Base-by-base conservation (phyloP, 805 yeast genomes). In the Yamadazyma akitaensis region DNA sequence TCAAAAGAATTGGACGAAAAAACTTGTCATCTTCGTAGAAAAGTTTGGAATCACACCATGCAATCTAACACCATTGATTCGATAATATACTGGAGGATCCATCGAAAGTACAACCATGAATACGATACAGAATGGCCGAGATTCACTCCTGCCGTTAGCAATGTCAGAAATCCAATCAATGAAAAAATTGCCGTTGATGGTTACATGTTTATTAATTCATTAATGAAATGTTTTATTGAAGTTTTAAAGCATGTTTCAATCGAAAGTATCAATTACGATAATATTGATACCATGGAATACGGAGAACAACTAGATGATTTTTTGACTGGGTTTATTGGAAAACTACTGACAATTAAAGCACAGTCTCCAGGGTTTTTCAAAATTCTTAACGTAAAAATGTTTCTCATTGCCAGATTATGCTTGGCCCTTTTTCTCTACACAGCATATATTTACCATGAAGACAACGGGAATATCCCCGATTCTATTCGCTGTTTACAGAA, bases 1-100 rank as follows among this genome's bases (percentile, higher is more conserved):
- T 46, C 53, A 11, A 44, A 54, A 4, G 41, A 53, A 3, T 37
- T 50, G 3, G 62, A 60, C 19, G 58, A 48, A 40, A 65, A 57
- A 42, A 43, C 55, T 7, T 63, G 68, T 16, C 76, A 79, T 51
- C 57, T 81, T 5, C 73, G 82, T 73, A 68, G 85, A 53, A 81
- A 80, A 52, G 68, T 80, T 2, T 82, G 88, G 88, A 30, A 18
- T 31, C 47, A 43, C 32, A 37, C 46, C 14, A 32, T 16, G 14
- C 37, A 42, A 14, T 37, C 50, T 2, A 42, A 48, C 37, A 37
- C 31, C 7, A 30, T 32, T 14, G 32, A 43, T 30, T 24, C 49
- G 12, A n/a, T 38, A 2, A 18, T 43, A 2, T 44, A 19, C 40
- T 25, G 44, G 18, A 36, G 47, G 13, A 11, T 41, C 1, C 26